A percentile compares a stretch with the other conserved stretches of the same genome.
Conservation (phyloP, 495 filamentous ascomycete species). For the Xylaria curta region DNA sequence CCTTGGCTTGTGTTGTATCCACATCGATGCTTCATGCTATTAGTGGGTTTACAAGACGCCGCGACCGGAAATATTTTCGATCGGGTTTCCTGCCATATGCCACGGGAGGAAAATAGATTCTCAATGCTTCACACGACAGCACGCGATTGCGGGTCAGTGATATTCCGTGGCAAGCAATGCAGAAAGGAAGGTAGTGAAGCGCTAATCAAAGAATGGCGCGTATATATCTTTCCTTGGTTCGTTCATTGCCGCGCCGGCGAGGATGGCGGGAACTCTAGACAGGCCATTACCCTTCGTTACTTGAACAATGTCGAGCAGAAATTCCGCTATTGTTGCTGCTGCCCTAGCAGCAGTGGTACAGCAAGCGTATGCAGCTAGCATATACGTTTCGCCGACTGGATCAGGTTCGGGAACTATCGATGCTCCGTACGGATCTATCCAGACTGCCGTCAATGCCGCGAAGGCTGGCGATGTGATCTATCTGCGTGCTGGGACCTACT, state of each 20-base stretch:
- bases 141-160: neutral
- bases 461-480: slow-evolving; percentile 38
- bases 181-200: slow-evolving; percentile 5
- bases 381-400: slow-evolving; percentile 39
- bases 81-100: neutral
- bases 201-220: neutral
- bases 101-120: neutral
- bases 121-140: neutral
- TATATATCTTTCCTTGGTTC: slow-evolving; percentile 9
- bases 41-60: slow-evolving; percentile 19
- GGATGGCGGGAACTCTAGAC: neutral
- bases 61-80: slow-evolving; percentile 1
- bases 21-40: slow-evolving; percentile 7
- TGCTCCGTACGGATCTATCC: slow-evolving; percentile 39
- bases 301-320: slow-evolving; percentile 1
- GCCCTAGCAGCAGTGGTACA: neutral
- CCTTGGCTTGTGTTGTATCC: slow-evolving; percentile 10
- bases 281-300: neutral
- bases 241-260: no score
- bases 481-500: slow-evolving; percentile 39
- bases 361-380: slow-evolving; percentile 1
- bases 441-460: slow-evolving; percentile 36
- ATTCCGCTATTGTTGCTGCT: neutral
- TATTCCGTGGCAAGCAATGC: neutral
- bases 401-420: slow-evolving; percentile 34